Evolutionary conservation across 1,139 yeast species (phyloP).

Genomic region (Candida sanyaensis): DNA sequence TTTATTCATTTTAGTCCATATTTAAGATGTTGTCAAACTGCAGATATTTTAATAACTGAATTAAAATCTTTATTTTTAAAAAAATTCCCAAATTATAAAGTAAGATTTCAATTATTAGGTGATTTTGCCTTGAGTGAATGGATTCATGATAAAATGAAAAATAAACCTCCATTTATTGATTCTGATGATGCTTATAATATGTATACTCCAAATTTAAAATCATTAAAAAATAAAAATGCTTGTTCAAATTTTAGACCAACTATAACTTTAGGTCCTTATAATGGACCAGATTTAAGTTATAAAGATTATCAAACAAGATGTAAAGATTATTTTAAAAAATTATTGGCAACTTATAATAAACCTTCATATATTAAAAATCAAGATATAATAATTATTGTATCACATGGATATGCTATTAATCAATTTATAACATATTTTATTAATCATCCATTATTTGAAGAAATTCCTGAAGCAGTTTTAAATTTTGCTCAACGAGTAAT

Average conservation of each 20-base stretch:
- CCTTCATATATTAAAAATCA: constrained; percentile 33
- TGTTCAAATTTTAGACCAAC: constrained; percentile 49
- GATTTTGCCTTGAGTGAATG: constrained; percentile 52
- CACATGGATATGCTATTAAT: constrained; percentile 47
- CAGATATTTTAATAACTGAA: constrained; percentile 38
- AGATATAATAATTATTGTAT: constrained; percentile 42
- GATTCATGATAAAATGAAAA: constrained; percentile 48
- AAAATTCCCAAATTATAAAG: constrained; percentile 33
- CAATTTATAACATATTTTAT: constrained; percentile 44
- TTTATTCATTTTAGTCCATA: constrained; percentile 49
- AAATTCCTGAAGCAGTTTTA: constrained; percentile 44
- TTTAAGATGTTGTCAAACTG: constrained; percentile 48
- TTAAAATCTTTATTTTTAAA: constrained; percentile 26
- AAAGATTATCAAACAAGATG: constrained; percentile 45
- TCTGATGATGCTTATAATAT: constrained; percentile 50
- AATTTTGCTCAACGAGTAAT: constrained; percentile 33
- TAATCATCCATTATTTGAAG: constrained; percentile 49
- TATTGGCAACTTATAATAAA: constrained; percentile 48
- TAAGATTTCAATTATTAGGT: constrained; percentile 43
- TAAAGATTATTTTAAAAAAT: constrained; percentile 43
- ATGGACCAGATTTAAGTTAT: constrained; percentile 45
- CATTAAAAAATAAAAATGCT: constrained; percentile 34
- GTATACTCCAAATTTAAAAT: constrained; percentile 48
- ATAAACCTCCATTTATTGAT: constrained; percentile 47
- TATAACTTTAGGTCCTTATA: constrained; percentile 47